Conservation (phyloP, 106 monocot genomes). For the Triglochin maritima region DNA sequence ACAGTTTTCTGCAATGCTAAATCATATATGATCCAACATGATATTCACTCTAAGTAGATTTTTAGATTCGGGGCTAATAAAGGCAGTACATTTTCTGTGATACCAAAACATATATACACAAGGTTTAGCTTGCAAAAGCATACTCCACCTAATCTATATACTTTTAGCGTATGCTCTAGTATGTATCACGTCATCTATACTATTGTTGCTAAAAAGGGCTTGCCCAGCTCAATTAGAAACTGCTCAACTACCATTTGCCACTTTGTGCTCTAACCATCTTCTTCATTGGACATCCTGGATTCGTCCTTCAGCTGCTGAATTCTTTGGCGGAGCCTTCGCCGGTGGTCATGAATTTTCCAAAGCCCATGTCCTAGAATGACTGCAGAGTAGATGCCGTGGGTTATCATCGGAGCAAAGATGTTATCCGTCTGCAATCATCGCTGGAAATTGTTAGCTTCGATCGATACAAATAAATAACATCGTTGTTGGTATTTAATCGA, state of each 20-base stretch:
- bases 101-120: neutral
- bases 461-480: too few relatives aligned
- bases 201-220: neutral
- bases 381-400: constrained; percentile 89
- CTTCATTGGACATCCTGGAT: constrained; percentile 9
- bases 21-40: neutral
- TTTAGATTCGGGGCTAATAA: neutral
- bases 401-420: constrained; percentile 87
- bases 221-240: neutral
- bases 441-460: too few relatives aligned
- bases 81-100: neutral
- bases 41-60: neutral
- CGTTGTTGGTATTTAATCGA: neutral
- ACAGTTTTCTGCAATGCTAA: too few relatives aligned
- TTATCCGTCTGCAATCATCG: constrained; percentile 69
- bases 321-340: constrained; percentile 48
- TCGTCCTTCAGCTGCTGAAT: constrained; percentile 51
- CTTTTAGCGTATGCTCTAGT: neutral
- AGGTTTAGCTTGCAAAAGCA: neutral
- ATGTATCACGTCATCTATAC: too few relatives aligned
- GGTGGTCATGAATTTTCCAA: constrained; percentile 83
- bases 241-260: neutral
- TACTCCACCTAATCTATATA: neutral
- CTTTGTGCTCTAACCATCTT: neutral
- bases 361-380: constrained; percentile 79